Conservation (phyloP, 2,329 filamentous ascomycete species). For the Fusarium xylarioides region DNA sequence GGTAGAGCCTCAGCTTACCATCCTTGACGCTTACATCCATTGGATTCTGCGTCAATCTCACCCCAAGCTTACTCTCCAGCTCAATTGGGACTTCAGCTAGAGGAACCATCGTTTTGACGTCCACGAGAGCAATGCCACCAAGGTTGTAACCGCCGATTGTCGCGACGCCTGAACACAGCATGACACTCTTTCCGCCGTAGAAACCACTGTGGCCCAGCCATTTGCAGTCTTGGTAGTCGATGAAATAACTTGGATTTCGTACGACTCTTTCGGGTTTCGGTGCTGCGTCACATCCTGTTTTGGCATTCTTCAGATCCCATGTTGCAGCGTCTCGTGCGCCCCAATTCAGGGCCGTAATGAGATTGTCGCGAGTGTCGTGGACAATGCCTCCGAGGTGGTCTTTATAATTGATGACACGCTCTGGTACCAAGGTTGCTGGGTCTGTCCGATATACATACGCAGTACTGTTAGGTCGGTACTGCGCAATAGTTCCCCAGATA, state of each 20-base stretch:
- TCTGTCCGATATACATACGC: slow-evolving; percentile 53
- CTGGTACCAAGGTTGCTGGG: slow-evolving; percentile 48
- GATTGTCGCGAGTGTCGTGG: slow-evolving; percentile 49
- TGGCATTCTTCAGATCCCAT: slow-evolving; percentile 43
- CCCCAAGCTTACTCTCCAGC: slow-evolving; percentile 51
- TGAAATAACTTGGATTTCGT: slow-evolving; percentile 54
- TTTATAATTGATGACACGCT: slow-evolving; percentile 46
- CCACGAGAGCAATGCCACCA: slow-evolving; percentile 59
- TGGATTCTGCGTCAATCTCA: slow-evolving; percentile 58
- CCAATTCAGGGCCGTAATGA: slow-evolving; percentile 57
- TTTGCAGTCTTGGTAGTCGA: slow-evolving; percentile 63
- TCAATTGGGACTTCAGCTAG: slow-evolving; percentile 57
- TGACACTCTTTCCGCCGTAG: slow-evolving; percentile 51
- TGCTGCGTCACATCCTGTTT: slow-evolving; percentile 27
- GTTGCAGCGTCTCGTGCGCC: slow-evolving; percentile 53
- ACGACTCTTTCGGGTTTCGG: slow-evolving; percentile 30
- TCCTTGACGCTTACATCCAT: slow-evolving; percentile 56
- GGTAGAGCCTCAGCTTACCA: slow-evolving; percentile 56
- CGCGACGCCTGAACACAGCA: slow-evolving; percentile 59
- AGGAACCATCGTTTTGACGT: slow-evolving; percentile 55
- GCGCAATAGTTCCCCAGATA: slow-evolving; percentile 57
- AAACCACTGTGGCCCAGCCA: slow-evolving; percentile 53
- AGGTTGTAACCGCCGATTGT: slow-evolving; percentile 48
- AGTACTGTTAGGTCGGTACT: slow-evolving; percentile 59
- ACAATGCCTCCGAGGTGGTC: slow-evolving; percentile 60